A percentile compares a stretch with the other conserved stretches of the same genome.
Conservation (phyloP, 2,329 filamentous ascomycete genomes). For the Xylariaceae sp. region DNA sequence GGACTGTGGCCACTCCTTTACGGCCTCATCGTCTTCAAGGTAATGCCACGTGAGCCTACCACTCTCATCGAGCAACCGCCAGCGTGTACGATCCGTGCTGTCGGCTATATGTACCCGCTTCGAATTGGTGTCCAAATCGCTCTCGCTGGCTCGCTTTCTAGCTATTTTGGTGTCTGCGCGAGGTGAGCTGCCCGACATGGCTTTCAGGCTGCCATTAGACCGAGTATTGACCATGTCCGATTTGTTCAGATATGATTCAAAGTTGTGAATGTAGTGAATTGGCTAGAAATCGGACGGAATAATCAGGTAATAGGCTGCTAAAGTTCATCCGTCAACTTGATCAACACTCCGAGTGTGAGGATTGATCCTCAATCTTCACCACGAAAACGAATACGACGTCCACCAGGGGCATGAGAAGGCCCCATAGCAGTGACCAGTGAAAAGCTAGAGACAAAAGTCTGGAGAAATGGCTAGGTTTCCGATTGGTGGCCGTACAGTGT, state of each 20-base stretch:
- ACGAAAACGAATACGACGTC: constrained; percentile 21
- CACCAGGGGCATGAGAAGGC: neutral
- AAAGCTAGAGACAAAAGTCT: too few relatives aligned
- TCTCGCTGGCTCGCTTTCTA: constrained; percentile 44
- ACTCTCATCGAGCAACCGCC: constrained; percentile 77
- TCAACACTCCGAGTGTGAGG: neutral
- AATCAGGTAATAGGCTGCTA: neutral
- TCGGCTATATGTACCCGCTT: constrained; percentile 48
- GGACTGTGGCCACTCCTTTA: constrained; percentile 77
- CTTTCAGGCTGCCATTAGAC: constrained; percentile 3
- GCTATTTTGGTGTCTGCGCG: constrained; percentile 2
- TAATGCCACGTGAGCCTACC: constrained; percentile 96
- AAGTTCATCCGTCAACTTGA: neutral
- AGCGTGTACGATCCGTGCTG: constrained; percentile 74
- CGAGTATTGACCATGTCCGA: constrained; percentile 19
- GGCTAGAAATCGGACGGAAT: neutral
- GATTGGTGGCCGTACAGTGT: too few relatives aligned
- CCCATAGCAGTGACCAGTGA: neutral
- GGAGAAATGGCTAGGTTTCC: too few relatives aligned
- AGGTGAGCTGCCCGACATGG: constrained; percentile 27
- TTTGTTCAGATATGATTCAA: neutral
- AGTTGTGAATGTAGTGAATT: neutral
- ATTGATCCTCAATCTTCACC: neutral
- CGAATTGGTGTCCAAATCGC: constrained; percentile 31
- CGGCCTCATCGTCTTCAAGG: constrained; percentile 66